Evolutionary conservation across 345 rosid genomes (phyloP), one percentile per base, ranked within the genome.

Genomic region (Arabis alpina): DNA sequence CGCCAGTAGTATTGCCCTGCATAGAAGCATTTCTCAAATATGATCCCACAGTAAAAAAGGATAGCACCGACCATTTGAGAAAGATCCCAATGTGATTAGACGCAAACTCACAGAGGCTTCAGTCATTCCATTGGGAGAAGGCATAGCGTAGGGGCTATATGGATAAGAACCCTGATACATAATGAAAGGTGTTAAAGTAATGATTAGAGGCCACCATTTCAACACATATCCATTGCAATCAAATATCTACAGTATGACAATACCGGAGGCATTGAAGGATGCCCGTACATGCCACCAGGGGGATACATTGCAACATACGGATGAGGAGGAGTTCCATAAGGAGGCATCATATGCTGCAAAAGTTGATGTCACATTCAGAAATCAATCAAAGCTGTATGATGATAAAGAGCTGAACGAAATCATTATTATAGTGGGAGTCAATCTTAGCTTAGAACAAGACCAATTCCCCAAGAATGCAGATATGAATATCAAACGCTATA

Each of bases 301-400:
- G 99, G 93, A 84, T 94, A 94, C 99, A 94, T 91, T 57, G 97
- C 89, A 79, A 94, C 98, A 43, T 94, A 94, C 5, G 96, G 99
- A 83, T 91, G 95, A 12, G 97, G 97, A 4, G 98, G 93, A 23
- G 99, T 91, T 59, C 96, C 99, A 73, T 94, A 94, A 10, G 96
- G 95, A 80, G 97, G 97, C 95, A 94, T 89, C 70, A 91, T 84
- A 84, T 85, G 99, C 99, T 93, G 88, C 80, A 85, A 52, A 57
- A 41, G 2, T 54, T 41, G 19, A 72, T 63, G 15, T 70, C 42
- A 54, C 50, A 70, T 23, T 60, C 64, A 69, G 41, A 15, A 48
- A 63, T 41, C 27, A 63, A 34, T 43, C 61, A 70, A 69, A 48
- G 41, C 25, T 14, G 69, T 3, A 68, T 3, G 51, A 25, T 52